Evolutionary conservation across 208 protist species (phyloP), one percentile per base, ranked within the genome.

Genomic region (Leishmania lainsoni): DNA sequence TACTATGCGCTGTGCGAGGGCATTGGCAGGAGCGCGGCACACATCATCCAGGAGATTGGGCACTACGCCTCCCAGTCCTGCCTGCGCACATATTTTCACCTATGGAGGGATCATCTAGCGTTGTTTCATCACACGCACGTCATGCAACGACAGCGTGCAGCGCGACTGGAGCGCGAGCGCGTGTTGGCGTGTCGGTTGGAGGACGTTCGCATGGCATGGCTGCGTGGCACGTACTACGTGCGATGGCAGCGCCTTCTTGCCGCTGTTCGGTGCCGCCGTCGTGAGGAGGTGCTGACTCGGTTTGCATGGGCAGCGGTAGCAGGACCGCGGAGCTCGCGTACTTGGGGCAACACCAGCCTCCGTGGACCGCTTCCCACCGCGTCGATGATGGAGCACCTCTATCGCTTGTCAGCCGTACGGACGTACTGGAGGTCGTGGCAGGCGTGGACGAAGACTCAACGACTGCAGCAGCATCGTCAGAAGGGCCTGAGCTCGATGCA

Each of bases 101-200:
- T 76, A 14, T 97, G 94, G 92, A 81, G 61, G 45, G 66, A 84
- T 71, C 91, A 94, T 73, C 66, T 69, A 17, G 35, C 65, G n/a
- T 65, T 91, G 39, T 97, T 90, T 56, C 79, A 75, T 0, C 87
- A 86, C 73, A 76, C 84, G 75, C 89, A 94, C 84, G 35, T 91
- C 32, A 85, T 96, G 80, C 89, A 91, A 2, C 74, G 76, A 16
- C 83, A 92, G 78, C 86, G 89, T 49, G 69, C 81, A 32, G 83
- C 73, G 22, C 84, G 91, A 26, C 70, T 93, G 52, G 48, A 83
- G 59, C 77, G 78, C 26, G 82, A 82, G 61, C 78, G 70, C 29
- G 73, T 45, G 45, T 69, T 86, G 49, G 82, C 78, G 29, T 45
- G 17, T 26, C 78, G 71, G 63, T 75, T 81, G 48, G 73, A 54